Base-by-base conservation (phyloP, 768 basidiomycete genomes). In the Mycena filopes region DNA sequence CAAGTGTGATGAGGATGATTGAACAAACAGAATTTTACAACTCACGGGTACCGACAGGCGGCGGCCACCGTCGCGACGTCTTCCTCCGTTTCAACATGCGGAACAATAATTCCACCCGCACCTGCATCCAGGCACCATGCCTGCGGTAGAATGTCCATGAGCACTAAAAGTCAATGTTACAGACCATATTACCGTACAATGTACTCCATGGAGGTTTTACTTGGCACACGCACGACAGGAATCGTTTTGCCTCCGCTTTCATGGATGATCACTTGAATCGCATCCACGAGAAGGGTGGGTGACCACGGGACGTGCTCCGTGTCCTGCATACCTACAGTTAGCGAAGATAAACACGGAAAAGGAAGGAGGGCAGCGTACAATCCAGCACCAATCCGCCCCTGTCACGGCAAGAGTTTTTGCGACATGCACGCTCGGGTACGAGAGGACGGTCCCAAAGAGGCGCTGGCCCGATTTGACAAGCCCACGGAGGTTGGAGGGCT, bases 211-310 rank as follows among this genome's bases (percentile, higher is more conserved):
- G 56, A 31, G 8, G 46, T 51, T 21, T 65, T 55, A 33, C 36
- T 50, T 21, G 63, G 63, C 28, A 65, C 63, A 26, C 63, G 63
- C 31, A 65, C 63, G 28, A 65, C 20, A 15, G 63, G 63, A 36
- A 65, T 65, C 12, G 38, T 65, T 11, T 48, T 43, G 26, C 55
- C 29, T 2, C 29, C 29, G n/a, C 48, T 49, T 20, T 49, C 48
- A 5, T 49, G 48, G 18, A 31, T 33, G 20, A 49, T 12, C 48
- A n/a, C n/a, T n/a, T 49, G 48, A 11, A 49, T 49, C 20, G 31
- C 29, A 16, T 48, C 41, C 31, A 48, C 25, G 16, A 59, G 21
- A 21, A 47, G 57, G 26, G 21, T 42, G 20, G 57, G 43, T 23
- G 28, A 31, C 28, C 43, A 59, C 9, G 43, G 28, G 13, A 33